Evolutionary conservation across 257 asterid species (phyloP).

Genomic region (Solanum etuberosum): DNA sequence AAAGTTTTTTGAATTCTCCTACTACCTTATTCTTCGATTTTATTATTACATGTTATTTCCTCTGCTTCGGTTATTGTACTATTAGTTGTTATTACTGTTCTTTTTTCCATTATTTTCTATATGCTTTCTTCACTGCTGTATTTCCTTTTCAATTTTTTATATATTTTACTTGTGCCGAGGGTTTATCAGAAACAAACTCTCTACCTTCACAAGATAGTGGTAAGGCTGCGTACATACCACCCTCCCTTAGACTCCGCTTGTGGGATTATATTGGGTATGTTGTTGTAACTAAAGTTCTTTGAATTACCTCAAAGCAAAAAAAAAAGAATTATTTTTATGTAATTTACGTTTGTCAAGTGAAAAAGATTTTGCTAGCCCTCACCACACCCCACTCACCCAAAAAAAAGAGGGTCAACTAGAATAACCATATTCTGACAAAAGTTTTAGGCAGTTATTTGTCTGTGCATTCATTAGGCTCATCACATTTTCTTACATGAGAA

Average conservation of each 20-base stretch:
- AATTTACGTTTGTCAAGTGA: not conserved
- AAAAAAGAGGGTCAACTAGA: not conserved
- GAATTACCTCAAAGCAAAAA: not conserved
- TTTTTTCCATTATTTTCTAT: not conserved
- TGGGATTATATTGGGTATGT: not conserved
- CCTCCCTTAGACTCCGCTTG: not conserved
- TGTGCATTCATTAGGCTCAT: not conserved
- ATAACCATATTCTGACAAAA: not conserved
- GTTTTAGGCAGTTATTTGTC: not conserved
- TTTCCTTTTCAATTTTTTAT: not conserved
- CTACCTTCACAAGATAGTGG: not conserved
- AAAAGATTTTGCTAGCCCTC: not conserved
- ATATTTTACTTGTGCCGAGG: not conserved
- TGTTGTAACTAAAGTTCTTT: not conserved
- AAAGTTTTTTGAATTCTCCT: not conserved
- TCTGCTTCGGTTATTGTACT: not conserved
- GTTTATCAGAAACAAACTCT: not conserved
- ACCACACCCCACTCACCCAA: not conserved
- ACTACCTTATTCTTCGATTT: not conserved
- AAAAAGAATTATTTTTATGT: not conserved
- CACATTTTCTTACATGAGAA: not conserved
- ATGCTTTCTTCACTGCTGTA: not conserved
- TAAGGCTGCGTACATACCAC: not conserved
- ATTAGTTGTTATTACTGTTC: not conserved
- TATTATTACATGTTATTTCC: not conserved